Evolutionary conservation across 768 basidiomycete genomes (phyloP), one percentile per base, ranked within the genome.

Genomic region (Trametes elegans): DNA sequence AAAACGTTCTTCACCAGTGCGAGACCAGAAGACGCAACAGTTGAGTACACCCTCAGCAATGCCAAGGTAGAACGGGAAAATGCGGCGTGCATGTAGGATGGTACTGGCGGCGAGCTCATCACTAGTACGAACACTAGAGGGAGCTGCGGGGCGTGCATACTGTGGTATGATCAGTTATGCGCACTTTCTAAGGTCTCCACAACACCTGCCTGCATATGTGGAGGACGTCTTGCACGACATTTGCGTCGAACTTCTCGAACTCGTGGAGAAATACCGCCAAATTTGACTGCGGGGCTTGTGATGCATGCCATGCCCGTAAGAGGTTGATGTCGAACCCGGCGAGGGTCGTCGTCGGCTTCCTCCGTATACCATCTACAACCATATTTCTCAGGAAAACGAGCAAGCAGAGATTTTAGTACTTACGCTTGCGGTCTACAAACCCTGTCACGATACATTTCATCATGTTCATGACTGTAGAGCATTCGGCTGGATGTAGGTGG

Each of bases 241-340:
- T 49, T 0, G 80, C 70, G 51, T 88, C 87, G 44, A 88, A 80
- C 63, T 84, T 81, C 62, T 91, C 89, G 59, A 92, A 89, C 52
- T 88, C 84, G 52, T 89, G 87, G 19, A 91, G 62, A 11, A 90
- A 63, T 8, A 87, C 72, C 21, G 84, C 74, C 3, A 91, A 75
- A 32, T 75, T 77, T 10, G 63, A 68, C 5, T 61, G 56, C 0
- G 57, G 16, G 10, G 64, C 35, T 18, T 55, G 52, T 1, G 59
- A 34, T 3, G 46, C 65, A 59, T 85, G 84, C 87, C 87, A 90
- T 11, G 76, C 76, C 42, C 73, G 69, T 8, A 92, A 76, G 21
- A 81, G 66, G 45, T 72, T 72, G 34, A 92, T 80, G 64, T 91
- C 87, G 61, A 81, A 82, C 34, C 68, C 75, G 3, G 85, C 83